Evolutionary conservation across 768 basidiomycete species (phyloP), one percentile per base, ranked within the genome.

Genomic region (Asterophora parasitica): DNA sequence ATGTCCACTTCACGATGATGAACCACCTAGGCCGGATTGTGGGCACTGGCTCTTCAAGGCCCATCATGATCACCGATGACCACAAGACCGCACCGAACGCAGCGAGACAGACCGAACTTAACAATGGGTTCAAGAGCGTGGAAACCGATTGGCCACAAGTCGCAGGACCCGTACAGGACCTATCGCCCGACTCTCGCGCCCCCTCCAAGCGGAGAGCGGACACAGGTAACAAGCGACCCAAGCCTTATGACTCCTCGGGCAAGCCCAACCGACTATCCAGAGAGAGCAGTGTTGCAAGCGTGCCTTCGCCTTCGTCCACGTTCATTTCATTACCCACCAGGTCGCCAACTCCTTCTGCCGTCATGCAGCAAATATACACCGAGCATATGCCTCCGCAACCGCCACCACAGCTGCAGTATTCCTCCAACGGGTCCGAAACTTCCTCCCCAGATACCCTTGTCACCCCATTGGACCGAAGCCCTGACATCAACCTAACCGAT

Each of bases 41-140:
- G 44, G 94, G 90, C 11, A 75, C 79, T 7, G 92, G 92, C 4
- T 77, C 74, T 45, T 89, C 92, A 1, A 81, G 83, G 26, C 92
- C 95, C 3, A 93, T 99, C 56, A 94, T 98, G 85, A 98, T 98
- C 56, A 99, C 95, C 1, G 96, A 99, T 70, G 96, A 99, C 66
- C 96, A 99, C 71, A 99, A 99, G 70, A 92, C 90, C 23, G 79
- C 69, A 12, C 56, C 60, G 17, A 66, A 61, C 30, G 40, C 50
- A 40, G 61, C 61, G 41, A 61, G 52, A 51, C 64, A 58, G 47
- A 51, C 57, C 26, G 74, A 70, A 42, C 63, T 69, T 28, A 44
- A 58, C 10, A 56, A 61, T 47, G 62, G 54, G n/a, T 61, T 70
- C 30, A 53, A 67, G 40, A 62, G 65, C 32, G 55, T 68, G 19